Evolutionary conservation across 257 asterid species (phyloP).

Genomic region (Solanum sejunctum): DNA sequence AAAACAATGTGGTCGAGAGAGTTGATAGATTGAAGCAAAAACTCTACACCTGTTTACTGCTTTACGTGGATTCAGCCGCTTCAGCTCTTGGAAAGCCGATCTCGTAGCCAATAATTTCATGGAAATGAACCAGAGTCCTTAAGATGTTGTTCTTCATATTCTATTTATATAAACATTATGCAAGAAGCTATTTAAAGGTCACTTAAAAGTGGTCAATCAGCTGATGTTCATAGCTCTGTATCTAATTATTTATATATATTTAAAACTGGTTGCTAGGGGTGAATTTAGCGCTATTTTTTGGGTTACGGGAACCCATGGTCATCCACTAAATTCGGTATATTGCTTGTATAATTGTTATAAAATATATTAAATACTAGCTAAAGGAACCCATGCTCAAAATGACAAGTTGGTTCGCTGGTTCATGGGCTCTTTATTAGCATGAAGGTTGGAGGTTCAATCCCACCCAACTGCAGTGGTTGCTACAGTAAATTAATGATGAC

Average conservation of each 20-base stretch:
- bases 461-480: too few relatives aligned
- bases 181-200: neutral
- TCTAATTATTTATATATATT: neutral
- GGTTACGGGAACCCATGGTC: too few relatives aligned
- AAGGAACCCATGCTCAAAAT: too few relatives aligned
- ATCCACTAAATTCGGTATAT: too few relatives aligned
- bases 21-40: conserved; percentile 64
- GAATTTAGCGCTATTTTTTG: too few relatives aligned
- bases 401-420: too few relatives aligned
- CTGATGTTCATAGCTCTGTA: neutral
- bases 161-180: neutral
- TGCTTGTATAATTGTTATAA: too few relatives aligned
- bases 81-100: conserved; percentile 44
- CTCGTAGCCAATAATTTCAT: neutral
- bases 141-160: neutral
- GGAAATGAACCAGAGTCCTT: neutral
- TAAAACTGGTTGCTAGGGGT: neutral
- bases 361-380: too few relatives aligned
- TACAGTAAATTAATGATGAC: too few relatives aligned
- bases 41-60: conserved; percentile 61
- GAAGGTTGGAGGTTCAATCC: too few relatives aligned
- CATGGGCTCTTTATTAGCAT: too few relatives aligned
- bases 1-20: conserved; percentile 17
- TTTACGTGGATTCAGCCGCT: conserved; percentile 73
- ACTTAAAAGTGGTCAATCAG: neutral